Conservation (phyloP, 768 basidiomycete species). For the Lentinula guzmanii region DNA sequence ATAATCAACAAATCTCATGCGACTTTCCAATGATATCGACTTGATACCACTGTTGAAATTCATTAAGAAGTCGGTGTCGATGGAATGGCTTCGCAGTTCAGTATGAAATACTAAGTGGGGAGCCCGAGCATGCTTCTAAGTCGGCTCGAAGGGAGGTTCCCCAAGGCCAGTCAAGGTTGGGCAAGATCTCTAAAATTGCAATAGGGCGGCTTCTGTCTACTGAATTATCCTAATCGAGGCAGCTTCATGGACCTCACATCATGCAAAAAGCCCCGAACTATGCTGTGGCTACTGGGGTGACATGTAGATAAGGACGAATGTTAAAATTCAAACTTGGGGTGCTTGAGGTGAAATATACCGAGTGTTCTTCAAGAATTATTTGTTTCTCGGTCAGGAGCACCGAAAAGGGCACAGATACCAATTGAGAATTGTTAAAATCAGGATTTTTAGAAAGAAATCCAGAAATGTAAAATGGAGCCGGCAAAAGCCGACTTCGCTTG, state of each 20-base stretch:
- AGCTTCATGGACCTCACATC: neutral
- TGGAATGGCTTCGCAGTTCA: neutral
- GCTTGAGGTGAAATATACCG: no score
- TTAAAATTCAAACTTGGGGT: no score
- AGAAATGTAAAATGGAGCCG: slow-evolving; percentile 4
- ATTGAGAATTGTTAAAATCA: neutral
- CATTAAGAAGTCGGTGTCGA: neutral
- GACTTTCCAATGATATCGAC: neutral
- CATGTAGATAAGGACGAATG: no score
- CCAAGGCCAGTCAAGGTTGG: neutral
- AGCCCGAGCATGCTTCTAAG: neutral
- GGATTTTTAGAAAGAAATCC: slow-evolving; percentile 3
- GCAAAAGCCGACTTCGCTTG: slow-evolving; percentile 3
- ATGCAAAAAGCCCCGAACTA: neutral
- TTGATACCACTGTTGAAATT: neutral
- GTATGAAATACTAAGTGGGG: neutral
- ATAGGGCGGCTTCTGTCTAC: neutral
- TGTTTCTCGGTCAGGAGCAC: no score
- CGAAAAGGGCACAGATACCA: no score
- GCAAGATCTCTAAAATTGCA: neutral
- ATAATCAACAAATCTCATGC: neutral
- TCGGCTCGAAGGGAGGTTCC: neutral
- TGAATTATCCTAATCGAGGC: neutral
- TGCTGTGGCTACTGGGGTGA: neutral
- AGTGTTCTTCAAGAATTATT: no score